A percentile compares a stretch with the other conserved stretches of the same genome.
These are phyloP conservation scores for Silene uniflora DNA, from an alignment of 148 eudicot genomes.

Conservation along the genomic window DNA sequence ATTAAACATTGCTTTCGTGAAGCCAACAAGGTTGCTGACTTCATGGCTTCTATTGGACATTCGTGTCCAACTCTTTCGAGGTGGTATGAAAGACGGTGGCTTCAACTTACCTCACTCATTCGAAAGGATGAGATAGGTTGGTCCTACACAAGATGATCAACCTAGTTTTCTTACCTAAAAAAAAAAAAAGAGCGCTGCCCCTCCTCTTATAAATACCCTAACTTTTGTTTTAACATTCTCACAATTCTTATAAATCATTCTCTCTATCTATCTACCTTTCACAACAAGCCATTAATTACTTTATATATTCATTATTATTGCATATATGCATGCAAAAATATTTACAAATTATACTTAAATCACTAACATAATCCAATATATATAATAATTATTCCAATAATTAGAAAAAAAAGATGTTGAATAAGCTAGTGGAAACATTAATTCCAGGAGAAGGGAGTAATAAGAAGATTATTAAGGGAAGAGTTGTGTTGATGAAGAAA, in stretches of 20 bases:
- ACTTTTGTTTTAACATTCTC: background rate
- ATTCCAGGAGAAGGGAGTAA: constrained; percentile 2
- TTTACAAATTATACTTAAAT: background rate
- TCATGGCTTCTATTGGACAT: too few species aligned
- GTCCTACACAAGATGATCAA: too few species aligned
- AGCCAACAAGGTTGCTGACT: too few species aligned
- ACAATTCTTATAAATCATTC: background rate
- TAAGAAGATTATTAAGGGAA: constrained; percentile 12
- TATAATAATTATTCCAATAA: background rate
- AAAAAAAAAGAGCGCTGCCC: too few species aligned
- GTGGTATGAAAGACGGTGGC: too few species aligned
- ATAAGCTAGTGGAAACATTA: constrained; percentile 16
- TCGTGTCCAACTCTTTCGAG: too few species aligned
- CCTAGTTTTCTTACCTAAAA: too few species aligned
- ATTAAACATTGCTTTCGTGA: too few species aligned
- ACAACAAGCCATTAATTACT: background rate
- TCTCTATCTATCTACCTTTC: background rate
- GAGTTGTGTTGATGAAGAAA: constrained; percentile 22
- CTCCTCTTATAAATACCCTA: constrained; percentile 12
- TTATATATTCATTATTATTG: background rate
- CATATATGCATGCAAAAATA: background rate
- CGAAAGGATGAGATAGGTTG: too few species aligned
- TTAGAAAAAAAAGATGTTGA: constrained; percentile 2
- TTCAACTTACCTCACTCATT: too few species aligned
- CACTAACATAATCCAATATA: background rate